Percentiles rank a stretch among this genome's conserved stretches.
phyloP scores from a whole-genome alignment of 306 rosid species.

The Lathyrus tuberosus region DNA sequence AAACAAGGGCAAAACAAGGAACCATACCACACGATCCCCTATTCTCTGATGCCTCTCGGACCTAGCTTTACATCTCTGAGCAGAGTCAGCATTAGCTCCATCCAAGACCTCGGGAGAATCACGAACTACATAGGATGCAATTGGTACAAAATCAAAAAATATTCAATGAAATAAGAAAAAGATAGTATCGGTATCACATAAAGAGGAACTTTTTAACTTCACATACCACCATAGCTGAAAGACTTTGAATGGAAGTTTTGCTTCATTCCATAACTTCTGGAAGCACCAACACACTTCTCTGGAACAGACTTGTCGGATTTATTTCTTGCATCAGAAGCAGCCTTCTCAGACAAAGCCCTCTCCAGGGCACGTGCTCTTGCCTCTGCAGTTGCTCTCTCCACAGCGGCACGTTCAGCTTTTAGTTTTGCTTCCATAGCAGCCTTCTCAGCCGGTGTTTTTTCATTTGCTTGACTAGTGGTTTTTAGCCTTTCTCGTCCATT shows the following conservation, averaged over 20 bases:
- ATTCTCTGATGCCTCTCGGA: conserved; percentile 81
- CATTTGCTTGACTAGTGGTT: conserved; percentile 52
- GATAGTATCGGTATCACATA: conserved; percentile 5
- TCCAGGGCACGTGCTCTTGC: conserved; percentile 86
- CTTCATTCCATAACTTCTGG: conserved; percentile 56
- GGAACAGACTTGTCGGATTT: conserved; percentile 56
- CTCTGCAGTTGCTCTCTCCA: conserved; percentile 89
- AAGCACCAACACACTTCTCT: conserved; percentile 47
- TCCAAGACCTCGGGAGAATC: conserved; percentile 50
- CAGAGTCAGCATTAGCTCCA: conserved; percentile 65
- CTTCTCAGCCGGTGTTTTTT: conserved; percentile 66
- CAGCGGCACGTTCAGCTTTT: conserved; percentile 89
- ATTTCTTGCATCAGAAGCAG: conserved; percentile 66
- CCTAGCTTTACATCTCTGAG: conserved; percentile 79
- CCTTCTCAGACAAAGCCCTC: conserved; percentile 81
- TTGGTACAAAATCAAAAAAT: conserved; percentile 34
- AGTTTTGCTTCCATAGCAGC: conserved; percentile 80
- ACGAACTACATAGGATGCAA: conserved; percentile 46
- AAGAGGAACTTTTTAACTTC: conserved; percentile 32
- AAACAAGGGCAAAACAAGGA: conserved; percentile 35
- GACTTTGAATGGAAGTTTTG: conserved; percentile 55
- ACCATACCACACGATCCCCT: conserved; percentile 86
- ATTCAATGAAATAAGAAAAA: conserved; percentile 21
- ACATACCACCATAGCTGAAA: conserved; percentile 69
- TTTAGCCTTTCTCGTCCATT: conserved; percentile 68